Percentiles rank a stretch among this genome's conserved stretches.
These are phyloP conservation scores for Candida albicans DNA, from an alignment of 1,139 yeast species.

Conservation along the genomic window DNA sequence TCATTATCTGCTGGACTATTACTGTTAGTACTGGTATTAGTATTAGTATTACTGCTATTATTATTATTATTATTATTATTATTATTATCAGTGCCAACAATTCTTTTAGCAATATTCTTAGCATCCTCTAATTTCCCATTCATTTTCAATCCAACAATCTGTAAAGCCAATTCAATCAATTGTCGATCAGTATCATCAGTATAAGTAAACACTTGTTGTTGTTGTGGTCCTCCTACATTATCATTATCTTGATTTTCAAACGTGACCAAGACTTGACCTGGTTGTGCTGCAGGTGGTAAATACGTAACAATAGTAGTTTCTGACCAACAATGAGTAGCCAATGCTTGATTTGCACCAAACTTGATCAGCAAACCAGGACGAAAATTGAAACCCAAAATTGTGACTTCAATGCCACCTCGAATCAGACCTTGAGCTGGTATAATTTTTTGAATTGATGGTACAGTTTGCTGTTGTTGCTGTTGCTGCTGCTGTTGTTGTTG, in stretches of 20 bases:
- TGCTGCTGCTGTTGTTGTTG: slow-evolving; percentile 14
- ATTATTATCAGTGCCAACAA: slow-evolving; percentile 59
- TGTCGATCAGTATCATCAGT: slow-evolving; percentile 92
- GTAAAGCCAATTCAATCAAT: slow-evolving; percentile 86
- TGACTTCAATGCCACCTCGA: slow-evolving; percentile 93
- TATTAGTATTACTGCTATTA: slow-evolving; percentile 9
- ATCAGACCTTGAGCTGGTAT: slow-evolving; percentile 95
- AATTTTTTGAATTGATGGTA: slow-evolving; percentile 73
- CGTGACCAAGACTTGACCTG: slow-evolving; percentile 90
- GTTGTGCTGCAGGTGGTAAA: slow-evolving; percentile 82
- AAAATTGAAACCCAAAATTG: slow-evolving; percentile 83
- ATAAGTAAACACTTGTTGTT: slow-evolving; percentile 74
- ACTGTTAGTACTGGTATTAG: slow-evolving; percentile 12
- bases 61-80: slow-evolving; percentile 12
- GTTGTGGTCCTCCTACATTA: slow-evolving; percentile 35
- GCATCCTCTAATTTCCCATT: slow-evolving; percentile 94
- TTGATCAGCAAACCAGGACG: slow-evolving; percentile 78
- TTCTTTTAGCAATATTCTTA: slow-evolving; percentile 81
- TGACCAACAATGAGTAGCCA: slow-evolving; percentile 95
- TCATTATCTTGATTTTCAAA: slow-evolving; percentile 54
- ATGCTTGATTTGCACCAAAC: slow-evolving; percentile 81
- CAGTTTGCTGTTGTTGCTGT: slow-evolving; percentile 13
- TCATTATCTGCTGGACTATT: slow-evolving; percentile 8
- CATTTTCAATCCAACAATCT: slow-evolving; percentile 92
- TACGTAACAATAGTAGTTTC: slow-evolving; percentile 91